Conservation (phyloP, 2,329 filamentous ascomycete species). For the Botrytis pseudocinerea region DNA sequence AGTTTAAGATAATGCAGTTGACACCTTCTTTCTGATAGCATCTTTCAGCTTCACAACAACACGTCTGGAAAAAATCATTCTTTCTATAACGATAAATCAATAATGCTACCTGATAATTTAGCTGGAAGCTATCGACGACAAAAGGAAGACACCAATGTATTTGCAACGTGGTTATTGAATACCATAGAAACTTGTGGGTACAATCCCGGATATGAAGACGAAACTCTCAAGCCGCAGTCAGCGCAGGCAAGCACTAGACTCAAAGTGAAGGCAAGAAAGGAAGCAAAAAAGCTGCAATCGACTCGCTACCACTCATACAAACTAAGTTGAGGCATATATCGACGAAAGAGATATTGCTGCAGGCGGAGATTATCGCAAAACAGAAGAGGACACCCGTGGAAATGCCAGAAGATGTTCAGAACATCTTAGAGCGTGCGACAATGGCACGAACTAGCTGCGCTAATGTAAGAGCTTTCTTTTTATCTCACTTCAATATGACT, state of each 20-base stretch:
- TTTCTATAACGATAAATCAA: not conserved
- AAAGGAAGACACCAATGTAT: slow-evolving; percentile 3
- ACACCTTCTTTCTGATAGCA: not conserved
- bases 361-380: not conserved
- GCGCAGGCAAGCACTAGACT: not conserved
- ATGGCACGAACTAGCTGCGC: slow-evolving; percentile 1
- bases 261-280: not conserved
- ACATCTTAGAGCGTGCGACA: not conserved
- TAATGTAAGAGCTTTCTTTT: not conserved
- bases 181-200: not conserved
- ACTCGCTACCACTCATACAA: no score
- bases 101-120: not conserved
- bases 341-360: not conserved
- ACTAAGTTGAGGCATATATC: not conserved
- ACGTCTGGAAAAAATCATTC: no score
- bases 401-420: not conserved
- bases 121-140: slow-evolving; percentile 3
- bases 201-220: not conserved
- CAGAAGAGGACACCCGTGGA: not conserved
- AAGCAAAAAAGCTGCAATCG: not conserved
- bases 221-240: not conserved
- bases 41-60: not conserved
- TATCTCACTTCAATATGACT: not conserved
- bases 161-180: not conserved
- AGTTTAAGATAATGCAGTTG: not conserved